Conservation (phyloP, 2,329 filamentous ascomycete genomes). For the Cryphonectria japonica region DNA sequence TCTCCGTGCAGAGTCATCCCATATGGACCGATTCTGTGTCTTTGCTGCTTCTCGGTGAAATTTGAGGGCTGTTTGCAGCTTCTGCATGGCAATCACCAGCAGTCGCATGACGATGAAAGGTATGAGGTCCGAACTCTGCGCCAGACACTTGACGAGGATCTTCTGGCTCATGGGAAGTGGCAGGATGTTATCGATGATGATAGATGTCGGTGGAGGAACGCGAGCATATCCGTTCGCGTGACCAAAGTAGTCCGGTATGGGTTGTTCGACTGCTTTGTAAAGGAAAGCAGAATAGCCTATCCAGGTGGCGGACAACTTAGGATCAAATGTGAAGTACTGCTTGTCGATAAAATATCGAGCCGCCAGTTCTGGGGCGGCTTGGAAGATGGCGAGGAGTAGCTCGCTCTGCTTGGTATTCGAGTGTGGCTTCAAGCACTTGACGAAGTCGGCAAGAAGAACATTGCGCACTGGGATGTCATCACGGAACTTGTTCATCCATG, state of each 20-base stretch:
- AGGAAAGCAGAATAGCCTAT: constrained; percentile 90
- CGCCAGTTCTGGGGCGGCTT: constrained; percentile 80
- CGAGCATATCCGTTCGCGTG: constrained; percentile 63
- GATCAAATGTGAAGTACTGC: constrained; percentile 81
- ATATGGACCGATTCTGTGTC: constrained; percentile 50
- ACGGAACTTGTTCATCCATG: constrained; percentile 70
- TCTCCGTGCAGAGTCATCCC: constrained; percentile 70
- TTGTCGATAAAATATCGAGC: constrained; percentile 86
- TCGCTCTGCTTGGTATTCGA: constrained; percentile 80
- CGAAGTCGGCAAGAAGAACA: constrained; percentile 75
- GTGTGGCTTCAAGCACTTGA: constrained; percentile 80
- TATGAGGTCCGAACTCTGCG: constrained; percentile 76
- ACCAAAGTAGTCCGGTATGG: constrained; percentile 74
- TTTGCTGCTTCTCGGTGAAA: constrained; percentile 57
- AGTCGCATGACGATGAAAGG: constrained; percentile 84
- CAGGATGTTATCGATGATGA: constrained; percentile 84
- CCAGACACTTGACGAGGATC: constrained; percentile 76
- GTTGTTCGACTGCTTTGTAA: constrained; percentile 77
- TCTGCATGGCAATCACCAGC: constrained; percentile 77
- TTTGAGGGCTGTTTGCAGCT: constrained; percentile 67
- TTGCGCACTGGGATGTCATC: constrained; percentile 77
- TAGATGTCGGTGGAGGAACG: constrained; percentile 75
- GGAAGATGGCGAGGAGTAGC: constrained; percentile 79
- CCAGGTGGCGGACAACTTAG: constrained; percentile 92
- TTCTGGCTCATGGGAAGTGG: constrained; percentile 82